Percentiles rank a stretch among this genome's conserved stretches.
Evolutionary conservation across 2,329 filamentous ascomycete genomes (phyloP).

Genomic region (Fusarium abutilonis): DNA sequence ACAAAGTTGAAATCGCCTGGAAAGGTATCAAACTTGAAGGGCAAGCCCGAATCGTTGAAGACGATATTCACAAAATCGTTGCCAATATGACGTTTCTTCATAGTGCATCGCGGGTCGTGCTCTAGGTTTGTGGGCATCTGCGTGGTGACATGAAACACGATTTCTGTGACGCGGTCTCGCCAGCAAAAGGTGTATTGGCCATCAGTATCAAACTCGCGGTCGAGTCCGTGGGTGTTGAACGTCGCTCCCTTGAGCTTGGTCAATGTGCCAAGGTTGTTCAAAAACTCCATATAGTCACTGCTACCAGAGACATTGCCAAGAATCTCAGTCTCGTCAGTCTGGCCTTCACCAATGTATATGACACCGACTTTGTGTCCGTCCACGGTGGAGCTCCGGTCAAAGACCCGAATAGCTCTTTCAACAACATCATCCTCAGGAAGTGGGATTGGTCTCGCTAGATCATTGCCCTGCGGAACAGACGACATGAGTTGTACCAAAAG

Average conservation of each 20-base stretch:
- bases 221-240: slow-evolving; percentile 93
- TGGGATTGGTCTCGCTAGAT: slow-evolving; percentile 75
- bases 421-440: slow-evolving; percentile 77
- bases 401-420: slow-evolving; percentile 77
- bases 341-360: slow-evolving; percentile 89
- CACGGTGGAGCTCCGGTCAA: slow-evolving; percentile 88
- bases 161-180: slow-evolving; percentile 93
- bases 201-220: slow-evolving; percentile 79
- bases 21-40: slow-evolving; percentile 91
- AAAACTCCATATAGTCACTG: slow-evolving; percentile 85
- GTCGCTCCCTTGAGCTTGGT: slow-evolving; percentile 82
- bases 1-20: slow-evolving; percentile 96
- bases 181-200: slow-evolving; percentile 92
- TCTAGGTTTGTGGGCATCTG: slow-evolving; percentile 94
- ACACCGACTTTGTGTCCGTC: slow-evolving; percentile 97
- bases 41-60: slow-evolving; percentile 93
- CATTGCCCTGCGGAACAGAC: slow-evolving; percentile 66
- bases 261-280: slow-evolving; percentile 82
- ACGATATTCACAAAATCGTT: slow-evolving; percentile 99
- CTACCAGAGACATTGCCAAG: slow-evolving; percentile 88
- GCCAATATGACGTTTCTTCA: slow-evolving; percentile 94
- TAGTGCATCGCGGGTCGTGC: slow-evolving; percentile 76
- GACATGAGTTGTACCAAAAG: slow-evolving; percentile 75
- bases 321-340: slow-evolving; percentile 84
- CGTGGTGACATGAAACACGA: slow-evolving; percentile 94